phyloP scores from a whole-genome alignment of 169 alveolate genomes.

The Eimeria praecox region DNA sequence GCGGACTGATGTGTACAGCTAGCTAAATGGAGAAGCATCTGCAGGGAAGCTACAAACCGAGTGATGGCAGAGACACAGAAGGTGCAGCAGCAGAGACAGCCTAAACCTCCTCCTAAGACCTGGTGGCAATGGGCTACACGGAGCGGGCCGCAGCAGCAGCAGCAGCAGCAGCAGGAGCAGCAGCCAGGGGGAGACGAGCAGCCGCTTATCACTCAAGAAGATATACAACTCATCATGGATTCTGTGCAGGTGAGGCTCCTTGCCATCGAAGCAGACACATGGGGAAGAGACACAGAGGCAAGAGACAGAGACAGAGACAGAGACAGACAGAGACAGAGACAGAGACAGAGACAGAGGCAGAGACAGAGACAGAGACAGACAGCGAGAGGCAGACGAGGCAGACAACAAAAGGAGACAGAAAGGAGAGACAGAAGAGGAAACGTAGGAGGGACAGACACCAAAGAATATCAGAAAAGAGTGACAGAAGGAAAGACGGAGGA shows the following conservation, averaged over 20 bases:
- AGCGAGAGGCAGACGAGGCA: not conserved
- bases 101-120: constrained; percentile 78
- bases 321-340: not conserved
- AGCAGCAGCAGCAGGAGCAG: constrained; percentile 51
- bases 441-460: not conserved
- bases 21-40: constrained; percentile 91
- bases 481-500: not conserved
- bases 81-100: constrained; percentile 84
- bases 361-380: not conserved
- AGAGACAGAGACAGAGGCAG: not conserved
- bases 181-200: constrained; percentile 61
- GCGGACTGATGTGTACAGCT: constrained; percentile 74
- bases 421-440: not conserved
- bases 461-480: not conserved
- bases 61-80: constrained; percentile 85
- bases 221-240: constrained; percentile 84
- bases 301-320: not conserved
- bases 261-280: not conserved
- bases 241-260: constrained; percentile 81
- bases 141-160: constrained; percentile 15
- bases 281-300: not conserved
- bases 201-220: constrained; percentile 82
- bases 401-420: not conserved
- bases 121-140: constrained; percentile 88
- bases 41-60: constrained; percentile 83